Conservation (phyloP, 768 basidiomycete genomes). For the Trametes cingulata region DNA sequence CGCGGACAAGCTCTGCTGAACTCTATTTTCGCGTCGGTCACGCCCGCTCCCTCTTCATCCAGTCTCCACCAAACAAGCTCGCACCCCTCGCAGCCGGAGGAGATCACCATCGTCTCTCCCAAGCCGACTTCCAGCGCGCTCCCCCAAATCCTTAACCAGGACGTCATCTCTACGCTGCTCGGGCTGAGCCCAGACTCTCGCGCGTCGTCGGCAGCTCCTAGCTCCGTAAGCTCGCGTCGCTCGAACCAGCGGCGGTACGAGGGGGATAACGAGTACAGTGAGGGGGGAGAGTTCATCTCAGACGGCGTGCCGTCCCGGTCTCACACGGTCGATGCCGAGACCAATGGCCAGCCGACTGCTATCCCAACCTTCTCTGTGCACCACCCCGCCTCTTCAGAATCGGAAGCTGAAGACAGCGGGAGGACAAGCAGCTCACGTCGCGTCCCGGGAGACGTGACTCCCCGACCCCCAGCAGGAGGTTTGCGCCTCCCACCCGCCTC, state of each 20-base stretch:
- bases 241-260: slow-evolving; percentile 33
- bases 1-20: slow-evolving; percentile 65
- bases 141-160: slow-evolving; percentile 70
- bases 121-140: slow-evolving; percentile 51
- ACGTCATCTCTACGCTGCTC: slow-evolving; percentile 66
- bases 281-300: slow-evolving; percentile 25
- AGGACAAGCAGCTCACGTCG: slow-evolving; percentile 10
- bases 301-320: slow-evolving; percentile 25
- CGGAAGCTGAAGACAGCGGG: slow-evolving; percentile 5
- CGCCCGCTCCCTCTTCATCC: slow-evolving; percentile 27
- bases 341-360: not conserved
- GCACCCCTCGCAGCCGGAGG: slow-evolving; percentile 26
- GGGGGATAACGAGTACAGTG: slow-evolving; percentile 39
- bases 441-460: slow-evolving; percentile 56
- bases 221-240: slow-evolving; percentile 26
- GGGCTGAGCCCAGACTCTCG: slow-evolving; percentile 47
- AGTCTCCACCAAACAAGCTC: slow-evolving; percentile 25
- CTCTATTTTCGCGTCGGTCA: slow-evolving; percentile 74
- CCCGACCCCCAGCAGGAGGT: slow-evolving; percentile 43
- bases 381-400: slow-evolving; percentile 4
- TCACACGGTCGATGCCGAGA: slow-evolving; percentile 16
- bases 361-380: slow-evolving; percentile 22
- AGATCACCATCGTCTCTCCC: slow-evolving; percentile 53
- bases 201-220: slow-evolving; percentile 34
- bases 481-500: slow-evolving; percentile 27